Percentiles rank a stretch among this genome's conserved stretches.
Evolutionary conservation across 1,139 yeast genomes (phyloP).

Genomic region (Diutina mesorugosa): DNA sequence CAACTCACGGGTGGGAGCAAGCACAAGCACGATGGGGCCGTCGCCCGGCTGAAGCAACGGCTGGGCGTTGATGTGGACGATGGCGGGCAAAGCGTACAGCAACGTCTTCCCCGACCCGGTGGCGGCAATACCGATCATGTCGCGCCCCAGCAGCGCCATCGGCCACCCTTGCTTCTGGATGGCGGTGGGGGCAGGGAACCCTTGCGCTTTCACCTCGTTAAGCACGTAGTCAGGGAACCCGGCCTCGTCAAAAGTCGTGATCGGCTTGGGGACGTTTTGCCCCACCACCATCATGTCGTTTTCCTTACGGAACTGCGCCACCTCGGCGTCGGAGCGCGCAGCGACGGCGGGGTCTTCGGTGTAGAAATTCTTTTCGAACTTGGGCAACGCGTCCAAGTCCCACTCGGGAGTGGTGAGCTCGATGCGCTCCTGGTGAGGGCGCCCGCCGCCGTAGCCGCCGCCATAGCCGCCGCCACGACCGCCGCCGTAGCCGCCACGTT

Average conservation of each 20-base stretch:
- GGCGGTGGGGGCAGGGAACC: conserved; percentile 88
- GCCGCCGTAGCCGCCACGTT: conserved; percentile 15
- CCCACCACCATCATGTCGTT: conserved; percentile 83
- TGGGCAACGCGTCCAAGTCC: conserved; percentile 68
- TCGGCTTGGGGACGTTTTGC: conserved; percentile 85
- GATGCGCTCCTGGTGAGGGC: conserved; percentile 32
- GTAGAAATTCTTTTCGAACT: conserved; percentile 92
- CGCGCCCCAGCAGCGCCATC: conserved; percentile 97
- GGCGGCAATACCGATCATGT: conserved; percentile 96
- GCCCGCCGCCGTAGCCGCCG: conserved; percentile 11
- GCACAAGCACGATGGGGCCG: conserved; percentile 91
- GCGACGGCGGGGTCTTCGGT: conserved; percentile 72
- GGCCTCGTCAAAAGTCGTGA: conserved; percentile 85
- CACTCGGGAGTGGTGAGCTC: conserved; percentile 61
- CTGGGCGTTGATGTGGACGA: conserved; percentile 96
- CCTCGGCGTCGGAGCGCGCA: conserved; percentile 60
- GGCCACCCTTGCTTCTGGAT: conserved; percentile 99
- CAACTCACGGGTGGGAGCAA: conserved; percentile 98
- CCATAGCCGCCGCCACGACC: conserved; percentile 10
- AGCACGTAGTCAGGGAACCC: conserved; percentile 93
- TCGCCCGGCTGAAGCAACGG: conserved; percentile 87
- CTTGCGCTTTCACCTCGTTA: conserved; percentile 79
- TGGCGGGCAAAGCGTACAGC: conserved; percentile 91
- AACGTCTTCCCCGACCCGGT: conserved; percentile 98
- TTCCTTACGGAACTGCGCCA: conserved; percentile 62